These are phyloP conservation scores for Saturnispora quitensis DNA, from an alignment of 805 yeast genomes.

Conservation along the genomic window DNA sequence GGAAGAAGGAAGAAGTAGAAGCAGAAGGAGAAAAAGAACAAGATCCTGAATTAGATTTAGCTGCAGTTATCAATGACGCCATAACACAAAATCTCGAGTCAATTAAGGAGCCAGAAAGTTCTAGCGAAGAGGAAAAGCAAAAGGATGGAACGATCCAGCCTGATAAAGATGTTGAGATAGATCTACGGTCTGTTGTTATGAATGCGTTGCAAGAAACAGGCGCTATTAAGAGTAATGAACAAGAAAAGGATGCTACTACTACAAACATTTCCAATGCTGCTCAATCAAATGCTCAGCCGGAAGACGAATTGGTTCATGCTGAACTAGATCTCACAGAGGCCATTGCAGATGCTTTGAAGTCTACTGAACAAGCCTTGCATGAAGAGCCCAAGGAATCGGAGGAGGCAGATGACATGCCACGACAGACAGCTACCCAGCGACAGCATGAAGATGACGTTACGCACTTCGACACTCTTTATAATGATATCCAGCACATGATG, in stretches of 20 bases:
- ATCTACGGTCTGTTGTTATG: not conserved
- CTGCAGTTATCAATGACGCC: slow-evolving; percentile 10
- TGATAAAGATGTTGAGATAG: not conserved
- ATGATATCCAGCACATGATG: slow-evolving; percentile 8
- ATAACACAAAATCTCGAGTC: slow-evolving; percentile 6
- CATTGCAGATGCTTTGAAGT: slow-evolving; percentile 20
- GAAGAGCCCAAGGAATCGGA: not conserved
- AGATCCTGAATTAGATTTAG: slow-evolving; percentile 4
- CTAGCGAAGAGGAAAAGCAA: not conserved
- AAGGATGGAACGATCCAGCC: not conserved
- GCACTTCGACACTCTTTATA: slow-evolving; percentile 5
- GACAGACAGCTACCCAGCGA: slow-evolving; percentile 1
- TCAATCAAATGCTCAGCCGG: not conserved
- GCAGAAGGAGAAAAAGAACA: not conserved
- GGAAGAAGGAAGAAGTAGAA: not conserved
- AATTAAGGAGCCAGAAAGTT: not conserved
- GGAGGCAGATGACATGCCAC: not conserved
- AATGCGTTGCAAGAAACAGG: not conserved
- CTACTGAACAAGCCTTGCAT: slow-evolving; percentile 4
- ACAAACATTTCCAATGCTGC: not conserved
- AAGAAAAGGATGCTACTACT: not conserved
- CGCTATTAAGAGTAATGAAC: not conserved
- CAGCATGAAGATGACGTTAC: slow-evolving; percentile 4
- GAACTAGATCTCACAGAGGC: slow-evolving; percentile 17
- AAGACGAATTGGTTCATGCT: slow-evolving; percentile 7